These are phyloP conservation scores for Agrocybe praecox DNA, from an alignment of 768 basidiomycete genomes.

Conservation along the genomic window DNA sequence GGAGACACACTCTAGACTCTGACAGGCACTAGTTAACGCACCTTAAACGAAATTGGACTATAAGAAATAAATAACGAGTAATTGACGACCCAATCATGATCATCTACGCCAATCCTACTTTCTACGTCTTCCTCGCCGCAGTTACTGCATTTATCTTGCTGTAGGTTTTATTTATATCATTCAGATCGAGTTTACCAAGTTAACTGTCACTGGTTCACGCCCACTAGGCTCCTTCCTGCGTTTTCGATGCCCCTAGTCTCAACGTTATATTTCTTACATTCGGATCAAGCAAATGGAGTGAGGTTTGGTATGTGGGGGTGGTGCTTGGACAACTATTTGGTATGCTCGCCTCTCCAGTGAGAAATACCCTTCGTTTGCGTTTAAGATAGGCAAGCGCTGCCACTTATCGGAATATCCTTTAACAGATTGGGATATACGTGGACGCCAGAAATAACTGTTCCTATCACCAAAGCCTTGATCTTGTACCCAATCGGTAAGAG, in stretches of 20 bases:
- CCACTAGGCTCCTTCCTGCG: conserved; percentile 33
- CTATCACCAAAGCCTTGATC: conserved; percentile 35
- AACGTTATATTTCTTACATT: conserved; percentile 37
- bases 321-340: conserved; percentile 35
- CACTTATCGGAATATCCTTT: background rate
- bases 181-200: background rate
- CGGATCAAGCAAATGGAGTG: conserved; percentile 40
- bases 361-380: background rate
- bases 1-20: no score
- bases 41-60: no score
- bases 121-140: conserved; percentile 24
- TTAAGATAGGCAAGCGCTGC: background rate
- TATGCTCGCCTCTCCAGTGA: conserved; percentile 33
- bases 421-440: conserved; percentile 38
- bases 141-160: conserved; percentile 29
- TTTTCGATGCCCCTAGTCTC: conserved; percentile 35
- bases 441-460: conserved; percentile 33
- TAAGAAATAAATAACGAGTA: background rate
- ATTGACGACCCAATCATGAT: conserved; percentile 6
- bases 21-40: background rate
- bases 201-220: conserved; percentile 1
- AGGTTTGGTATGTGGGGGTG: conserved; percentile 45
- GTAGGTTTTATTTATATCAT: conserved; percentile 15
- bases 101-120: conserved; percentile 21
- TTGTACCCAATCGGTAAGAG: conserved; percentile 38